Base-by-base conservation (phyloP, 2,329 filamentous ascomycete species). In the Trichoderma semiorbis region DNA sequence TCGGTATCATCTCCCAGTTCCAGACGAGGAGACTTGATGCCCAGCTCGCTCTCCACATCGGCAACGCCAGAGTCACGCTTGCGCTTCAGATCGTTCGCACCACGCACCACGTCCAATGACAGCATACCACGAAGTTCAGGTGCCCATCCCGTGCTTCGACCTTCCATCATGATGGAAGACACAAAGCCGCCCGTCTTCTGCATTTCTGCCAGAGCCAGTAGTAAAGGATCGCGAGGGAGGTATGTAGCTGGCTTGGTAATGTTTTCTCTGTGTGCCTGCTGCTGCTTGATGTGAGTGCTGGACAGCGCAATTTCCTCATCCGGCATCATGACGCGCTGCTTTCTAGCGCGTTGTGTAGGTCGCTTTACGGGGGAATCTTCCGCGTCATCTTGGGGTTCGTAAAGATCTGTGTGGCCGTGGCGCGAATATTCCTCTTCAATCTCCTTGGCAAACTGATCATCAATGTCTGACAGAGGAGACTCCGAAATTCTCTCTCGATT, bases 141-240 rank as follows among this genome's bases (percentile, higher is more conserved):
- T 4, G 95, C 95, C 95, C 94, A 98, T 55, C 89, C 89, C 75
- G 89, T 87, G 76, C 91, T 91, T 74, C 93, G 90, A 47, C 91
- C 93, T 73, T 95, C 93, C 67, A 93, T 91, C 83, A 98, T 91
- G 74, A 97, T 91, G 77, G 90, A 95, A 5, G 92, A 93, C 21
- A 98, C 93, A 77, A 99, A 98, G 50, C 91, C 93, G 69, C 96
- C 95, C 69, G 89, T 94, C 83, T 92, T 94, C 81, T 98, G 96
- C 88, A 98, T 92, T 76, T 95, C 93, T 85, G 97, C 92, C 26
- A 99, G 85, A 39, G 94, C 93, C 34, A 98, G 87, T 16, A 98
- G 86, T 69, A 95, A 90, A 2, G 95, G 93, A 76, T 99, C 94
- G 50, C 93, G 90, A 2, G 95, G 94, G 58, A 99, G 85, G 81